Base-by-base conservation (phyloP, 441 rosid species). In the Brassica balearica region DNA sequence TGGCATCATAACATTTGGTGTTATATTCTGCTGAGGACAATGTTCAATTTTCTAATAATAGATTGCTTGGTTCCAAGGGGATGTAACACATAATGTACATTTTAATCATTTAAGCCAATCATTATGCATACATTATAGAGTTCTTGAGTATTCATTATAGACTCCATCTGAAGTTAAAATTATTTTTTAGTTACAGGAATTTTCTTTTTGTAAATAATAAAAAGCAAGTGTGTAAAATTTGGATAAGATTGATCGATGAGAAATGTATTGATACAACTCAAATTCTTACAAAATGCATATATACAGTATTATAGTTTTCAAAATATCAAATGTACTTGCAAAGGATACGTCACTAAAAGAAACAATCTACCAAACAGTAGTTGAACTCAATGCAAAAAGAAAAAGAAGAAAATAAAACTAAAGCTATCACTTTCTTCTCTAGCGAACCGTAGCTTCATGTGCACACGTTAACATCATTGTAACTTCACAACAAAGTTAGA, bases 401-500 rank as follows among this genome's bases (percentile, higher is more conserved):
- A 59, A 6, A n/a, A 78, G 6, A 46, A 46, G 34, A 29, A 29
- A 48, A 65, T 4, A 73, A 22, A n/a, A 5, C 8, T 23, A 61
- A 68, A 73, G 41, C 65, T 56, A 66, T 71, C 83, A 80, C 73
- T 80, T 71, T 80, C 65, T 32, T 48, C 60, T 75, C 65, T 65
- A 73, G 69, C 74, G 34, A 73, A 75, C 59, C 76, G 65, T 48
- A 71, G 71, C 73, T 46, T 80, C 80, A 70, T 15, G 14, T 20
- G 38, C 73, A 79, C 75, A 80, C 73, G 83, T 80, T 71, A 71
- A 80, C 80, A 75, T 80, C 83, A 80, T 80, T 80, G 80, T 71
- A 75, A 66, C 83, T 80, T 80, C 80, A 75, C 76, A 80, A 59
- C 36, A 32, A 80, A 75, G 83, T 59, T 20, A 80, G 46, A 32